phyloP scores from a whole-genome alignment of 2,329 filamentous ascomycete genomes.

The Huntiella abstrusa region DNA sequence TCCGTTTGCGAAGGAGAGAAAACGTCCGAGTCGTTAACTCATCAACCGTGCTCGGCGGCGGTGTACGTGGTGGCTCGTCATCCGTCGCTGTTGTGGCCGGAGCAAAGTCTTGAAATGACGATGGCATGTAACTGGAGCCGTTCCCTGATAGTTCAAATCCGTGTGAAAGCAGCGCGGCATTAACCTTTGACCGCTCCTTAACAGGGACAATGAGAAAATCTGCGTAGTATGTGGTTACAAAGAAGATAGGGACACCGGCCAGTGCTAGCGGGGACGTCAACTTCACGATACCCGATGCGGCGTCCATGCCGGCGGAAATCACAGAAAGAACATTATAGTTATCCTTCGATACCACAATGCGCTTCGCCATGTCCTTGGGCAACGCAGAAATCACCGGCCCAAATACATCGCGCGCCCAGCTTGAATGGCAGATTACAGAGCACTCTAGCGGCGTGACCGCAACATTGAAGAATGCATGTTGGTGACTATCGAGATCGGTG shows the following conservation, averaged over 20 bases:
- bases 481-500: constrained; percentile 18
- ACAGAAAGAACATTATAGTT: constrained; percentile 80
- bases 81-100: not conserved
- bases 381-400: constrained; percentile 48
- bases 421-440: constrained; percentile 70
- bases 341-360: constrained; percentile 60
- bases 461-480: constrained; percentile 78
- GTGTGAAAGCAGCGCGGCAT: constrained; percentile 54
- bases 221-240: constrained; percentile 95
- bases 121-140: constrained; percentile 22
- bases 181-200: constrained; percentile 54
- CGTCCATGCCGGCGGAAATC: constrained; percentile 75
- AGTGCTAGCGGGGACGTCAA: constrained; percentile 78
- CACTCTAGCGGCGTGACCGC: constrained; percentile 85
- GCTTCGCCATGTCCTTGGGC: constrained; percentile 29
- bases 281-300: constrained; percentile 78
- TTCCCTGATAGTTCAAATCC: constrained; percentile 64
- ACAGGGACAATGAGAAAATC: constrained; percentile 87
- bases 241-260: constrained; percentile 90
- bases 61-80: constrained; percentile 38
- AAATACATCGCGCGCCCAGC: constrained; percentile 58
- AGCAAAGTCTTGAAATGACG: constrained; percentile 7
- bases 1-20: constrained; percentile 55
- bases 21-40: constrained; percentile 77
- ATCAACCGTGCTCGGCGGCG: constrained; percentile 56